phyloP scores from a whole-genome alignment of 2,329 filamentous ascomycete genomes.

The Fusarium xylarioides region DNA sequence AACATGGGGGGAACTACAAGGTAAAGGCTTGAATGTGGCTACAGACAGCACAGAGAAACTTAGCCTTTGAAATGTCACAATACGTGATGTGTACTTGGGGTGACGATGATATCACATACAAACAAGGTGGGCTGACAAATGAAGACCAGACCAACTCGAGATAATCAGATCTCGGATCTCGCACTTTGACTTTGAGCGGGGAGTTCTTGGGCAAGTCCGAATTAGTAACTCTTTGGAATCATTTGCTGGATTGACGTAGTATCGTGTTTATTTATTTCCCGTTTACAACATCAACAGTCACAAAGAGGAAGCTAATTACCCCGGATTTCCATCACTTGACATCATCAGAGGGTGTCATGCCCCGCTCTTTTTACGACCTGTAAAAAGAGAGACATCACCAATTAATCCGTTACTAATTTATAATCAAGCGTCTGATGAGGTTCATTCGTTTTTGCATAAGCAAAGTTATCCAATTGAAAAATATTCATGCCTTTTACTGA shows the following conservation, averaged over 20 bases:
- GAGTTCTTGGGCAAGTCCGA: neutral
- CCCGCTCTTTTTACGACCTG: slow-evolving; percentile 19
- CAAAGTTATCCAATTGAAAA: neutral
- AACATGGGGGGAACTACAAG: slow-evolving; percentile 17
- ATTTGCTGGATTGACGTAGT: slow-evolving; percentile 6
- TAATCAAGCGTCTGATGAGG: neutral
- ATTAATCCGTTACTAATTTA: neutral
- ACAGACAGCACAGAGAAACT: neutral
- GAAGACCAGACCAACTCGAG: neutral
- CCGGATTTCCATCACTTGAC: slow-evolving; percentile 35
- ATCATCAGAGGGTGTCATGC: slow-evolving; percentile 13
- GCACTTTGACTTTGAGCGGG: neutral
- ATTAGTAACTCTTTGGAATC: neutral
- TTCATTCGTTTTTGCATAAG: neutral
- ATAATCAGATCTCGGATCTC: neutral
- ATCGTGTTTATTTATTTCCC: neutral
- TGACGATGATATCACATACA: slow-evolving; percentile 16
- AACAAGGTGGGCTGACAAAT: slow-evolving; percentile 25
- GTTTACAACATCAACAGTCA: neutral
- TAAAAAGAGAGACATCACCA: neutral
- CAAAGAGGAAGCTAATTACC: slow-evolving; percentile 10
- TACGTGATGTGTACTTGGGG: neutral
- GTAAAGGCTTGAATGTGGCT: neutral
- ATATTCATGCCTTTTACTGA: neutral
- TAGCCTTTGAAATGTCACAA: neutral